These are phyloP conservation scores for Sequoiadendron giganteum DNA, from an alignment of 75 land plant genomes.

Conservation along the genomic window DNA sequence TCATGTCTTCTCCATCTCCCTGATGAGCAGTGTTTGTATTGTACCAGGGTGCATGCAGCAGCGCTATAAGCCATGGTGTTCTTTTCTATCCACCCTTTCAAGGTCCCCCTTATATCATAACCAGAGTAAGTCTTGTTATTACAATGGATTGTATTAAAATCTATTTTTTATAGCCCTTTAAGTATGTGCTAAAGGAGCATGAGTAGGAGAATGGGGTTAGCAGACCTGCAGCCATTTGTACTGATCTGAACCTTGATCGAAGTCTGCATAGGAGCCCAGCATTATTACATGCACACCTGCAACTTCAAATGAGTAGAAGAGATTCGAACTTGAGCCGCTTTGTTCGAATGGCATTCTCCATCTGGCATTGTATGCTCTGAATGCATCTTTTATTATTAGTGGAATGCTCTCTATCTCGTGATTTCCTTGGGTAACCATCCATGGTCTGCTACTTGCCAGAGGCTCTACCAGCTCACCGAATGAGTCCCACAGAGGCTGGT, in stretches of 20 bases:
- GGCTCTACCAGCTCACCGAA: constrained; percentile 76
- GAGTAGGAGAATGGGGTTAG: neutral
- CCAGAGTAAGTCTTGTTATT: neutral
- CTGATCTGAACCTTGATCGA: constrained; percentile 52
- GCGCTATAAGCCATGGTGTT: constrained; percentile 50
- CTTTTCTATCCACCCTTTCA: constrained; percentile 29
- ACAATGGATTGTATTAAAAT: neutral
- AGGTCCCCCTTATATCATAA: constrained; percentile 43
- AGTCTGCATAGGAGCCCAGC: constrained; percentile 89
- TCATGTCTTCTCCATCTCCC: constrained; percentile 55
- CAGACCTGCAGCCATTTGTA: constrained; percentile 66
- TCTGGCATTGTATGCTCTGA: constrained; percentile 74
- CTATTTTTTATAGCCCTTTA: neutral
- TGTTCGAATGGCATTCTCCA: constrained; percentile 82
- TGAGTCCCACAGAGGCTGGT: constrained; percentile 78
- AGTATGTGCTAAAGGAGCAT: neutral
- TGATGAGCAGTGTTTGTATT: constrained; percentile 42
- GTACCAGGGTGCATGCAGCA: constrained; percentile 61
- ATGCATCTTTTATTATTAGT: constrained; percentile 25
- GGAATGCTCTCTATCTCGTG: constrained; percentile 77
- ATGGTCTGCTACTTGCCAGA: constrained; percentile 74
- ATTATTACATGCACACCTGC: constrained; percentile 77
- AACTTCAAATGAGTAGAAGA: constrained; percentile 87
- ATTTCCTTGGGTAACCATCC: constrained; percentile 92
- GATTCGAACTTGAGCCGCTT: constrained; percentile 70